Evolutionary conservation across 169 alveolate species (phyloP).

Genomic region (Miamiensis avidus): DNA sequence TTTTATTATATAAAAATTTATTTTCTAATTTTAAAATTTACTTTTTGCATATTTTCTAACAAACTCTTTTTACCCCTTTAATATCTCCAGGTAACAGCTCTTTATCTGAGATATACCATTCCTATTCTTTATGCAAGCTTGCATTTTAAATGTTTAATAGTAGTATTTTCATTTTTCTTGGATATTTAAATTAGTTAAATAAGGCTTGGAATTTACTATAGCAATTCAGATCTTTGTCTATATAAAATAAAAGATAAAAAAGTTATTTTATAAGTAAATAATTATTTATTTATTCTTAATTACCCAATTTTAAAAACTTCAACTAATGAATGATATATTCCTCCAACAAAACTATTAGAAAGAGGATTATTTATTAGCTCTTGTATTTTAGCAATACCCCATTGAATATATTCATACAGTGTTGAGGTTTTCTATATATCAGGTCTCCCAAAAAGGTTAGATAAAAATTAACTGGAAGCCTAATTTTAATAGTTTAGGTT

Average conservation of each 20-base stretch:
- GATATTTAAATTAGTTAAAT: conserved; percentile 15
- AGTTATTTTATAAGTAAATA: too few species aligned
- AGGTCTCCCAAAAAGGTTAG: conserved; percentile 82
- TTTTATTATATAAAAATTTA: neutral
- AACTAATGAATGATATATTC: conserved; percentile 60
- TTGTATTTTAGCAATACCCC: conserved; percentile 48
- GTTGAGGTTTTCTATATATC: conserved; percentile 71
- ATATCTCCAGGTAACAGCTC: conserved; percentile 80
- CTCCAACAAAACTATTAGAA: conserved; percentile 61
- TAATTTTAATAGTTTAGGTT: neutral
- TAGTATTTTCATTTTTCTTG: conserved; percentile 40
- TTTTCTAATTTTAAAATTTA: neutral
- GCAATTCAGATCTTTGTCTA: conserved; percentile 64
- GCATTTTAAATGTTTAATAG: conserved; percentile 50
- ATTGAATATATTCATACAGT: conserved; percentile 61
- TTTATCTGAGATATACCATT: conserved; percentile 74
- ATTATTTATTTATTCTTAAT: too few species aligned
- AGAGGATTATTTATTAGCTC: conserved; percentile 54
- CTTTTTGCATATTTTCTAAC: conserved; percentile 48
- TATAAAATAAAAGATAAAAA: too few species aligned
- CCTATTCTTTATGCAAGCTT: conserved; percentile 80
- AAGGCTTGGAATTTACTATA: conserved; percentile 37
- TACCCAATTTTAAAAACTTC: conserved; percentile 74
- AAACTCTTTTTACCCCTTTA: conserved; percentile 64
- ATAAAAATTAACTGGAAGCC: conserved; percentile 61